Percentiles rank a stretch among this genome's conserved stretches.
Evolutionary conservation across 345 rosid genomes (phyloP).

Genomic region (Mercurialis annua): DNA sequence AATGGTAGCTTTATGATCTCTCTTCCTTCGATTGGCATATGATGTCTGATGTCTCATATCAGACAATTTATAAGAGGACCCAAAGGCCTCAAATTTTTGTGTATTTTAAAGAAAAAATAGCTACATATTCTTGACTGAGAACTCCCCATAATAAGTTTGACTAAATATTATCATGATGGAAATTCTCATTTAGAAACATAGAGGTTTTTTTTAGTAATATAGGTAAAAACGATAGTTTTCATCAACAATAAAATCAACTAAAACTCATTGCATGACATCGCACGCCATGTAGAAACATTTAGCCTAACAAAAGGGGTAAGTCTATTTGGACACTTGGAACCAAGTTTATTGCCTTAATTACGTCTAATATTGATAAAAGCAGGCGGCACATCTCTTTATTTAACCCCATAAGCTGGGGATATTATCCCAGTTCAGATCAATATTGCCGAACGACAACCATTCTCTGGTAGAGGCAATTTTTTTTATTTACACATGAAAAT

Average conservation of each 20-base stretch:
- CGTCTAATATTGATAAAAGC: background rate
- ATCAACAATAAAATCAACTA: background rate
- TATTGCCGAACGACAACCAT: background rate
- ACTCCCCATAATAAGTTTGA: too few relatives aligned
- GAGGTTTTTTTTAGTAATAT: background rate
- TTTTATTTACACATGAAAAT: background rate
- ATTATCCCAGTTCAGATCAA: background rate
- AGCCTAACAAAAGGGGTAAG: background rate
- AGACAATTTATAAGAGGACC: background rate
- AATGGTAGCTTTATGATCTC: background rate
- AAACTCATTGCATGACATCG: background rate
- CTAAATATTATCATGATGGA: too few relatives aligned
- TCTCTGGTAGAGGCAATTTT: background rate
- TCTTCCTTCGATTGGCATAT: background rate
- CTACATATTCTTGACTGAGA: too few relatives aligned
- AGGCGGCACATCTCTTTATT: background rate
- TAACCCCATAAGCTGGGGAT: background rate
- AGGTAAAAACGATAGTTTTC: too few relatives aligned
- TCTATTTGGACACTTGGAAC: background rate
- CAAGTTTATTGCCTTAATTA: background rate
- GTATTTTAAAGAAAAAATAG: too few relatives aligned
- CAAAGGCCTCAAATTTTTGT: background rate
- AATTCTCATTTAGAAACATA: background rate
- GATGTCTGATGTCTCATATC: background rate
- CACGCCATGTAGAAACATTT: background rate